Base-by-base conservation (phyloP, 352 stramenopile species). In the Phytopythium litorale region DNA sequence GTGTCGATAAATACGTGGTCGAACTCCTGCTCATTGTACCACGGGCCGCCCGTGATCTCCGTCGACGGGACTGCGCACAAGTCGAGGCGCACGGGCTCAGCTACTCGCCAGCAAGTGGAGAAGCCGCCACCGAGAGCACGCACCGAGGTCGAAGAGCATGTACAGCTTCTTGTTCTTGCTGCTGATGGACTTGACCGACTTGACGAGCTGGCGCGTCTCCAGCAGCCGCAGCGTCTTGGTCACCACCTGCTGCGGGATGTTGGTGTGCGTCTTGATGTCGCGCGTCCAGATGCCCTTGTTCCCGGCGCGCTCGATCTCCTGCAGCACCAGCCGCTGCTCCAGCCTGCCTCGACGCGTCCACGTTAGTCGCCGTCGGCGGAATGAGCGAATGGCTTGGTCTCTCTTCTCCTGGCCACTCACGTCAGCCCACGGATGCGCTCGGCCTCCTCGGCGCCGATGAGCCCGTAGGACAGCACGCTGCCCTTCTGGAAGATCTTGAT, bases 161-260 rank as follows among this genome's bases (percentile, higher is more conserved):
- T 99, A 99, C 1, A 99, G 78, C 72, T 99, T 99, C 80, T 99
- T 99, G 63, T 97, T 98, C 80, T 99, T 99, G 81, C 96, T 98
- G 50, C 91, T 98, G 46, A 99, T 98, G 11, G 94, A 98, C 74
- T 99, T 99, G 73, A 99, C 96, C 56, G 96, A 96, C 84, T 99
- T 99, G 78, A 99, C 97, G 7, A 99, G 78, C 66, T 91, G 87
- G 13, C 97, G 89, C 58, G 86, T 91, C 73, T 99, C 97, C 30
- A 99, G 74, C 67, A 97, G 75, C 68, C 98, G 98, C 71, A 99
- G 93, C 62, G 97, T 98, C 76, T 99, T 99, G 46, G 90, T 99
- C 58, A 99, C 83, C 62, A 97, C 97, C 72, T 98, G 89, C 87
- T 97, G 88, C 58, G 97, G 94, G 60, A 99, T 98, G 65, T 98